Percentiles rank a stretch among this genome's conserved stretches.
These are phyloP conservation scores for Amorphotheca resinae DNA, from an alignment of 495 filamentous ascomycete genomes.

Conservation along the genomic window DNA sequence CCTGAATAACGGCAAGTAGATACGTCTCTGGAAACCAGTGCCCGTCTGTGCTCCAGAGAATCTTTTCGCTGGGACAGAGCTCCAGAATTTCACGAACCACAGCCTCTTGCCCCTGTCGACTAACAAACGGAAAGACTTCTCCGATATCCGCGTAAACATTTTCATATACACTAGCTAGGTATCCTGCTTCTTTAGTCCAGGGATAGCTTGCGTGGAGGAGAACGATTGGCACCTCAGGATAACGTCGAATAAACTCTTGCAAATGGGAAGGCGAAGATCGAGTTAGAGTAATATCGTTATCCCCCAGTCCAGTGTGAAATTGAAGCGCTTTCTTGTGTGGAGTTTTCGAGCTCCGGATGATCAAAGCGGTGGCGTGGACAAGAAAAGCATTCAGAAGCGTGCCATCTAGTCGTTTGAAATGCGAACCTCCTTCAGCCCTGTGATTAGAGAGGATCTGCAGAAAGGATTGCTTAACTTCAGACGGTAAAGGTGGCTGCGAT, in stretches of 20 bases:
- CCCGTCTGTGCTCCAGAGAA: conserved; percentile 79
- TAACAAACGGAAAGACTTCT: conserved; percentile 74
- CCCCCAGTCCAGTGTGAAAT: conserved; percentile 79
- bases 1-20: conserved; percentile 63
- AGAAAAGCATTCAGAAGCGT: conserved; percentile 11
- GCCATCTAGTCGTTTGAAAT: conserved; percentile 14
- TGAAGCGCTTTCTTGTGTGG: conserved; percentile 59
- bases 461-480: conserved; percentile 15
- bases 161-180: conserved; percentile 65
- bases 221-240: conserved; percentile 59
- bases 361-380: conserved; percentile 38
- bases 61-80: conserved; percentile 59
- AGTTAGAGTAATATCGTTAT: conserved; percentile 63
- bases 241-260: conserved; percentile 58
- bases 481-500: background rate
- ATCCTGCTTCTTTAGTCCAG: conserved; percentile 70
- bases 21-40: conserved; percentile 79
- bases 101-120: conserved; percentile 63
- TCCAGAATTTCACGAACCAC: conserved; percentile 66
- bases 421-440: conserved; percentile 1
- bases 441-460: conserved; percentile 4
- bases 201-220: conserved; percentile 79
- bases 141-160: conserved; percentile 83
- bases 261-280: conserved; percentile 66
- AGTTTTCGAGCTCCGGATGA: conserved; percentile 30